phyloP scores from a whole-genome alignment of 2,329 filamentous ascomycete species.

The Helotiales sp. region DNA sequence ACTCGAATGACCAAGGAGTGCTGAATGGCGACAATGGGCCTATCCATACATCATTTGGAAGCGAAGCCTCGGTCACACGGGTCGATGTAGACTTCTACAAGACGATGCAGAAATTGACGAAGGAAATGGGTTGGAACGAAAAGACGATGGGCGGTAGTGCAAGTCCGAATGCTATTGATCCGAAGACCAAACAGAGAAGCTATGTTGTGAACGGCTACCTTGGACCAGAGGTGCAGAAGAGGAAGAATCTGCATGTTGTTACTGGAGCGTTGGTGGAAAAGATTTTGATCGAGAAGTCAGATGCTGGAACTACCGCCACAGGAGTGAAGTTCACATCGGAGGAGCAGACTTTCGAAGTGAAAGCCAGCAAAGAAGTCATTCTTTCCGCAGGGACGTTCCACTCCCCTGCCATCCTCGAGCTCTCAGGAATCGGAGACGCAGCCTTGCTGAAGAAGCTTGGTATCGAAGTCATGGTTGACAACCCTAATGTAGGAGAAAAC shows the following conservation, averaged over 20 bases:
- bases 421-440: slow-evolving; percentile 35
- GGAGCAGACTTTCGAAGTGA: slow-evolving; percentile 7
- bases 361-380: slow-evolving; percentile 32
- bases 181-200: slow-evolving; percentile 16
- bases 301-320: neutral
- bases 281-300: slow-evolving; percentile 41
- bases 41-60: slow-evolving; percentile 8
- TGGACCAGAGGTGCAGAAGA: slow-evolving; percentile 10
- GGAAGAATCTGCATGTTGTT: slow-evolving; percentile 71
- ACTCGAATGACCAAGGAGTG: neutral
- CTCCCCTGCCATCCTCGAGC: slow-evolving; percentile 35
- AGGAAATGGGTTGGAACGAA: slow-evolving; percentile 32
- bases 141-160: slow-evolving; percentile 38
- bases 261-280: slow-evolving; percentile 86
- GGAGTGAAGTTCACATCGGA: slow-evolving; percentile 4
- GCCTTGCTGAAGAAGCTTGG: slow-evolving; percentile 15
- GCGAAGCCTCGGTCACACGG: neutral
- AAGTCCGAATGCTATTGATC: slow-evolving; percentile 15
- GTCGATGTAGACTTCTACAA: slow-evolving; percentile 11
- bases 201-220: slow-evolving; percentile 26
- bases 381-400: slow-evolving; percentile 28
- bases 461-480: slow-evolving; percentile 4
- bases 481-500: slow-evolving; percentile 5
- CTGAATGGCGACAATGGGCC: slow-evolving; percentile 2
- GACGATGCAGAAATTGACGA: slow-evolving; percentile 3